These are phyloP conservation scores for Blastomyces parvus DNA, from an alignment of 2,329 filamentous ascomycete genomes.

Conservation along the genomic window DNA sequence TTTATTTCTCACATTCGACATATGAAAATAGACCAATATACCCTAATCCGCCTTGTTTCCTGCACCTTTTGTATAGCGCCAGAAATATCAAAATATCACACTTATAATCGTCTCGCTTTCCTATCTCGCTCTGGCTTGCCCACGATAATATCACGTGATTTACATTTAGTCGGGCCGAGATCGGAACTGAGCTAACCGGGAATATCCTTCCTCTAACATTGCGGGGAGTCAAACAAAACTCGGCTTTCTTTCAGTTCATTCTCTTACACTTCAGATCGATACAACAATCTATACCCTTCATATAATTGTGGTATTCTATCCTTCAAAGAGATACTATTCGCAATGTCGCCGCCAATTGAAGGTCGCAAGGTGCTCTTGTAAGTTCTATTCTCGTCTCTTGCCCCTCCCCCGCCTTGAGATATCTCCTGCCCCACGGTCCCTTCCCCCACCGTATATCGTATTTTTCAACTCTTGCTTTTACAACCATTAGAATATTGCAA, in stretches of 20 bases:
- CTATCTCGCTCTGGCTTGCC: no score
- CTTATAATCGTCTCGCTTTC: no score
- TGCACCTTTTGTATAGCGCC: not conserved
- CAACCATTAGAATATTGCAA: not conserved
- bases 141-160: no score
- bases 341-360: constrained; percentile 11
- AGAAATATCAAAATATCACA: not conserved
- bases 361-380: constrained; percentile 18
- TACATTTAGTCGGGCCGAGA: not conserved
- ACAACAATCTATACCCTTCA: not conserved
- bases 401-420: not conserved
- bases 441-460: not conserved
- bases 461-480: not conserved
- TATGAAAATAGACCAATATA: constrained; percentile 5
- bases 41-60: not conserved
- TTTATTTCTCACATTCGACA: not conserved
- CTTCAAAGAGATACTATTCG: not conserved
- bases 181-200: not conserved
- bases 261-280: not conserved
- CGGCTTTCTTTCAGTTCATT: not conserved
- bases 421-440: not conserved
- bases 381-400: not conserved
- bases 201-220: not conserved
- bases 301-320: not conserved
- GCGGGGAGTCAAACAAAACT: not conserved